phyloP scores from a whole-genome alignment of 2,329 filamentous ascomycete genomes.

The Aureobasidium sp. region DNA sequence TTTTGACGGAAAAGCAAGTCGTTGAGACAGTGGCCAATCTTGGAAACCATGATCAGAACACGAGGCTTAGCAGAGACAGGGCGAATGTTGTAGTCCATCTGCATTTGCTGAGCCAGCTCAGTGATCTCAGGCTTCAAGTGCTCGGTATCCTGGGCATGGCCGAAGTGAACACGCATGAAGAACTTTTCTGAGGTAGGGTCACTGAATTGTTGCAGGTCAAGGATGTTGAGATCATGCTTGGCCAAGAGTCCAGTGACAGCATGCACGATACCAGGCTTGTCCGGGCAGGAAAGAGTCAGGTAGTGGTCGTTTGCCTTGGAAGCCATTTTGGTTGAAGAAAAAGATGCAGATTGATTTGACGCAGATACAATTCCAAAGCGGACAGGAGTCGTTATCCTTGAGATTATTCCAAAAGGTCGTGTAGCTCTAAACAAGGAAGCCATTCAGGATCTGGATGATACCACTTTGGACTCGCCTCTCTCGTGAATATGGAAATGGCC shows the following conservation, averaged over 20 bases:
- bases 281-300: constrained; percentile 74
- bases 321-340: neutral
- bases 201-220: constrained; percentile 78
- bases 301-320: constrained; percentile 48
- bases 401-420: constrained; percentile 6
- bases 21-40: constrained; percentile 79
- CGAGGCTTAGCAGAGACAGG: constrained; percentile 61
- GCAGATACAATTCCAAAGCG: neutral
- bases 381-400: neutral
- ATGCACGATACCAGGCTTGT: constrained; percentile 77
- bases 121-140: constrained; percentile 49
- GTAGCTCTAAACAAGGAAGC: constrained; percentile 4
- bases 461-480: neutral
- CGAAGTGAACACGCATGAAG: constrained; percentile 85
- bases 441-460: neutral
- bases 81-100: constrained; percentile 64
- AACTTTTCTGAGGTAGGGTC: constrained; percentile 66
- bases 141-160: constrained; percentile 42
- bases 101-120: constrained; percentile 52
- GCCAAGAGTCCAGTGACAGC: constrained; percentile 73
- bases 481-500: neutral
- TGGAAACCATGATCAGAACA: constrained; percentile 82
- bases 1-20: constrained; percentile 73
- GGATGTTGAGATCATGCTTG: constrained; percentile 64
- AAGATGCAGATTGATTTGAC: constrained; percentile 1